These are phyloP conservation scores for Gliomastix tumulicola DNA, from an alignment of 2,329 filamentous ascomycete genomes.

Conservation along the genomic window DNA sequence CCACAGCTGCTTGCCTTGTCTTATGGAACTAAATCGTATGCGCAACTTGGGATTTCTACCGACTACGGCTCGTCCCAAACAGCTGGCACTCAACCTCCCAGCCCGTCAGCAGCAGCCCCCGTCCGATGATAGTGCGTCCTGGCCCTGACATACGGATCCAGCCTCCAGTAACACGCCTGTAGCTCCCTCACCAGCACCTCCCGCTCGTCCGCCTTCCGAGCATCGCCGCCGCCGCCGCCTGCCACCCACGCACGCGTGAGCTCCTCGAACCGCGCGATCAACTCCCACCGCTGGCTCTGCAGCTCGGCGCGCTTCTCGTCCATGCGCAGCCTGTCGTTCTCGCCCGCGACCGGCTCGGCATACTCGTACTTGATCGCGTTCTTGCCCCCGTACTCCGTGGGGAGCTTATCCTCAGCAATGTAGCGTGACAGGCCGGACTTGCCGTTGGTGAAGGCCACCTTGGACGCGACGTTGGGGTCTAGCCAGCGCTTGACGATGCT, in stretches of 20 bases:
- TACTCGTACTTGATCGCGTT: conserved; percentile 63
- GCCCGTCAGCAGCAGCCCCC: conserved; percentile 1
- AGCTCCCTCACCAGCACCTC: conserved; percentile 41
- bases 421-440: conserved; percentile 54
- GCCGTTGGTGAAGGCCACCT: conserved; percentile 63
- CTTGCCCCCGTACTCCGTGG: conserved; percentile 60
- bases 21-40: no score
- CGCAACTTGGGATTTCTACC: no score
- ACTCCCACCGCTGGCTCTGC: conserved; percentile 30
- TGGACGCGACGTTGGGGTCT: conserved; percentile 66
- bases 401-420: conserved; percentile 45
- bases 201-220: no score
- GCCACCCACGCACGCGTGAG: conserved; percentile 52
- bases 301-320: conserved; percentile 25
- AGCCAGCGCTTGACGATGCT: conserved; percentile 69
- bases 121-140: conserved; percentile 5
- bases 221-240: conserved; percentile 11
- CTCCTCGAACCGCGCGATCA: conserved; percentile 49
- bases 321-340: conserved; percentile 51
- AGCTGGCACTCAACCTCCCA: no score
- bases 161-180: conserved; percentile 58
- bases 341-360: conserved; percentile 48
- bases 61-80: no score
- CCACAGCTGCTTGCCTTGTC: no score
- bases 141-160: conserved; percentile 56